Percentiles rank a stretch among this genome's conserved stretches.
phyloP scores from a whole-genome alignment of 2,329 filamentous ascomycete species.

The Talaromyces verruculosus region DNA sequence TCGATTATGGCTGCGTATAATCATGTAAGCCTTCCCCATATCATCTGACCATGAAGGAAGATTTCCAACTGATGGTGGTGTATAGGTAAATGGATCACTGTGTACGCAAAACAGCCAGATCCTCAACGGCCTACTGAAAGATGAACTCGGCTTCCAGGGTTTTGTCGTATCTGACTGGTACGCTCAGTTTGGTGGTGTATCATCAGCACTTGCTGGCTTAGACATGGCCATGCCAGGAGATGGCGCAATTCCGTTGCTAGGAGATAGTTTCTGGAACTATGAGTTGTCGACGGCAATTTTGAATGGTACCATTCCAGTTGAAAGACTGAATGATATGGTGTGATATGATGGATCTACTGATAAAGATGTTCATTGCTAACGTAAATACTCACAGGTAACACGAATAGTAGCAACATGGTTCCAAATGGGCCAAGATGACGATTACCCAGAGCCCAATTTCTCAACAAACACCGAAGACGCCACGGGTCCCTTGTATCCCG shows the following conservation, averaged over 20 bases:
- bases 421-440: slow-evolving; percentile 56
- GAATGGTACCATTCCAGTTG: slow-evolving; percentile 58
- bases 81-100: slow-evolving; percentile 64
- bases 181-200: slow-evolving; percentile 60
- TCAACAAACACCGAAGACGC: slow-evolving; percentile 58
- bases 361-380: slow-evolving; percentile 18
- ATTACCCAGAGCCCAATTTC: slow-evolving; percentile 59
- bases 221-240: slow-evolving; percentile 72
- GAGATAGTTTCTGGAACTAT: slow-evolving; percentile 56
- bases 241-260: slow-evolving; percentile 52
- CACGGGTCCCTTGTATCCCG: slow-evolving; percentile 58
- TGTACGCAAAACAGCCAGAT: slow-evolving; percentile 67
- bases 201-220: slow-evolving; percentile 61
- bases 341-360: neutral
- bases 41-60: no score
- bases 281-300: slow-evolving; percentile 57
- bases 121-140: slow-evolving; percentile 69
- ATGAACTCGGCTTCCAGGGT: slow-evolving; percentile 72
- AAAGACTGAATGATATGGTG: slow-evolving; percentile 56
- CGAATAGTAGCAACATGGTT: slow-evolving; percentile 61
- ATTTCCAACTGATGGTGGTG: neutral
- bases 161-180: slow-evolving; percentile 70
- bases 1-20: slow-evolving; percentile 48
- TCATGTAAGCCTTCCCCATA: slow-evolving; percentile 32
- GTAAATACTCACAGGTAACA: slow-evolving; percentile 42